Evolutionary conservation across 257 asterid genomes (phyloP).

Genomic region (Petrea volubilis): DNA sequence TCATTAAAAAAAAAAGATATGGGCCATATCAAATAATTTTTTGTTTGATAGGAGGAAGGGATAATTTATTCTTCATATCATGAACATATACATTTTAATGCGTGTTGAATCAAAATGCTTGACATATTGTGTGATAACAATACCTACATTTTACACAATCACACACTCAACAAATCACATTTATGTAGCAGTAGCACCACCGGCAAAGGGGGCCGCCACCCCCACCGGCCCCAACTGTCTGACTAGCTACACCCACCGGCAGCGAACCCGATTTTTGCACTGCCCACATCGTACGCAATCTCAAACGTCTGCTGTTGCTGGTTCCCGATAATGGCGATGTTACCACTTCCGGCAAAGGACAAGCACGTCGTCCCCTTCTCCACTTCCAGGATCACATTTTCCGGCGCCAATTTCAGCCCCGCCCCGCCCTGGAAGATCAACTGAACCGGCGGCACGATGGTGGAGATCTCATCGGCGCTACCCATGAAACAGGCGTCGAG

Average conservation of each 20-base stretch:
- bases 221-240: slow-evolving; percentile 1
- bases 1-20: no score
- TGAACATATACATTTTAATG: slow-evolving; percentile 14
- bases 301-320: slow-evolving; percentile 57
- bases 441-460: slow-evolving; percentile 38
- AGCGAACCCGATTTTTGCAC: slow-evolving; percentile 53
- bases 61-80: no score
- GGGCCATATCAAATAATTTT: no score
- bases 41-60: no score
- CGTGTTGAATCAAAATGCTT: not conserved
- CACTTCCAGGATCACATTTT: slow-evolving; percentile 44
- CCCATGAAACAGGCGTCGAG: slow-evolving; percentile 58
- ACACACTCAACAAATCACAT: not conserved
- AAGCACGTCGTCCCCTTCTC: slow-evolving; percentile 53
- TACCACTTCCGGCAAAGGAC: slow-evolving; percentile 46
- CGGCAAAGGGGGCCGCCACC: not conserved
- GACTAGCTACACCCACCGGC: slow-evolving; percentile 49
- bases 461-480: slow-evolving; percentile 23
- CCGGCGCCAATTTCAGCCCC: slow-evolving; percentile 30
- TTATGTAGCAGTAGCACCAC: not conserved
- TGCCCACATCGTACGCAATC: slow-evolving; percentile 39
- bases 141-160: not conserved
- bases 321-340: slow-evolving; percentile 48
- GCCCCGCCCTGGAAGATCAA: slow-evolving; percentile 53
- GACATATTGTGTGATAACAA: no score